Evolutionary conservation across 345 rosid species (phyloP).

Genomic region (Dovyalis caffra): DNA sequence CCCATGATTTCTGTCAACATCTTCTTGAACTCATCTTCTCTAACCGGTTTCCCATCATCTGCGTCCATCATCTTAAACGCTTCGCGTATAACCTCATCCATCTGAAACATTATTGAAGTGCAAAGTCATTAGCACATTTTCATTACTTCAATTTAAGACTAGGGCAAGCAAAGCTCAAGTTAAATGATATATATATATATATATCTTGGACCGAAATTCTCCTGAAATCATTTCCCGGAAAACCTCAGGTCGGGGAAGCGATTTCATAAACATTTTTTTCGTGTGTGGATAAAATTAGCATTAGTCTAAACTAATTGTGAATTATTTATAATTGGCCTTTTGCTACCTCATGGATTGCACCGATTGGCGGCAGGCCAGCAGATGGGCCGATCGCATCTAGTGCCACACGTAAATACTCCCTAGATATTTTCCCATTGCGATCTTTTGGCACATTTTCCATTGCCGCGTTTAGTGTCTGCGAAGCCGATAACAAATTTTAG

Average conservation of each 20-base stretch:
- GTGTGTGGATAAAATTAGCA: background rate
- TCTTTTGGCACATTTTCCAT: constrained; percentile 61
- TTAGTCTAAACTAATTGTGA: background rate
- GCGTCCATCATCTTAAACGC: constrained; percentile 55
- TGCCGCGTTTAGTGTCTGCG: constrained; percentile 58
- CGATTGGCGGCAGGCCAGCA: constrained; percentile 80
- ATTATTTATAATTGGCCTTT: background rate
- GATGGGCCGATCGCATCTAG: constrained; percentile 70
- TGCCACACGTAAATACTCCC: constrained; percentile 58
- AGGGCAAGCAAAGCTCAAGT: background rate
- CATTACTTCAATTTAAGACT: background rate
- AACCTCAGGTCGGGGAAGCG: no score
- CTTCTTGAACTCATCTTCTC: constrained; percentile 89
- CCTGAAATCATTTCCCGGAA: no score
- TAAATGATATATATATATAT: no score
- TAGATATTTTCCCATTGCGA: constrained; percentile 60
- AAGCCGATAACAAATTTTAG: background rate
- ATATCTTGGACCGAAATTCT: no score
- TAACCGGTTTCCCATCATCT: constrained; percentile 75
- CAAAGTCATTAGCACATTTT: background rate
- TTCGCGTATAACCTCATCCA: constrained; percentile 58
- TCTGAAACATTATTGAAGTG: constrained; percentile 34
- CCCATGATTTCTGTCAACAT: constrained; percentile 63
- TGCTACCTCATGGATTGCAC: constrained; percentile 72
- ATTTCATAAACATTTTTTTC: no score